Evolutionary conservation across 345 rosid genomes (phyloP), one percentile per base, ranked within the genome.

Genomic region (Eutrema japonicum): DNA sequence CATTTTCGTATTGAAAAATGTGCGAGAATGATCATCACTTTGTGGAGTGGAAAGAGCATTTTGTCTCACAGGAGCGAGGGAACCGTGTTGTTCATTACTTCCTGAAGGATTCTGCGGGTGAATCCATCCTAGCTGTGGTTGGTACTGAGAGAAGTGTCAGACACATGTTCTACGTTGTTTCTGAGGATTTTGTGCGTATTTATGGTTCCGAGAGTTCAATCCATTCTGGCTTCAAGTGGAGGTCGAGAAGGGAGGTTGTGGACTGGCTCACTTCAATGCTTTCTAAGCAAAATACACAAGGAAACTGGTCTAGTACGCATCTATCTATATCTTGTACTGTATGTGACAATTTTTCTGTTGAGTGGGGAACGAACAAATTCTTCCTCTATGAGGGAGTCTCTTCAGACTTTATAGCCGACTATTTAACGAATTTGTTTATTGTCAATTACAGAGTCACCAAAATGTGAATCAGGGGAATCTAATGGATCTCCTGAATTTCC

Each of bases 261-360:
- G 99, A 91, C 81, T 95, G 97, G 99, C 93, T 95, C 37, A 89
- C 96, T 7, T 95, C 99, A 57, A 92, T 92, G 99, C 80, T 92
- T 26, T 95, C 99, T 33, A 89, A 88, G 80, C 93, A 87, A 80
- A 88, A 84, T 66, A 68, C 78, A 13, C 85, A 80, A 75, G 87
- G 89, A 66, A 83, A 81, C 76, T 78, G 72, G 71, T 79, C 83
- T 37, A 80, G 87, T 87, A 80, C 53, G 95, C 57, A 52, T 66
- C 60, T 7, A 10, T 40, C 52, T 43, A 60, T 77, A 70, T 70
- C 76, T 58, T 64, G 10, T 55, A 10, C 43, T 41, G n/a, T 51
- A 45, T 61, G 22, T 50, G 68, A 37, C 30, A 36, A 50, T 55
- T 22, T n/a, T 3, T 71, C n/a, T 56, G 49, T 11, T 55, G 50